Evolutionary conservation across 352 stramenopile species (phyloP), one percentile per base, ranked within the genome.

Genomic region (Pythium grandisporangium): DNA sequence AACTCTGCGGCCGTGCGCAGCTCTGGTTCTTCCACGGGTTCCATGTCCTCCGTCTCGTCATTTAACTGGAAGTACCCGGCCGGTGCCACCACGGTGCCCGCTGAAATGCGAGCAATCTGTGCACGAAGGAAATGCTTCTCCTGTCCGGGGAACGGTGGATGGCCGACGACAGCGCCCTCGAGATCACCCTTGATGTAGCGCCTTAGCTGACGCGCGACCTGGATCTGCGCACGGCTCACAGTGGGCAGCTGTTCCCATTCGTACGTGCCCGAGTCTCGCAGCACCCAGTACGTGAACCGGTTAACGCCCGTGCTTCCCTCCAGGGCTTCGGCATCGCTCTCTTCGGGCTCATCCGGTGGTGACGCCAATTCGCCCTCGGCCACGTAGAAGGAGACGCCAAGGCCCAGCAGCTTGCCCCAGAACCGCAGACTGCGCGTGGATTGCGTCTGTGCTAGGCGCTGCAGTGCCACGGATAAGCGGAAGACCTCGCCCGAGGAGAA

Each of bases 281-380:
- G 80, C 3, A 78, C 82, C 81, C 80, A 97, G 55, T 95, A 96
- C 11, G 82, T 95, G 48, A 83, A 85, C 45, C 90, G 91, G 61
- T 96, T 96, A 23, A 53, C 67, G 4, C 87, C 87, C 12, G 55
- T 50, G 10, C 49, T 52, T 2, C 76, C 78, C 60, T 91, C 70
- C 29, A 85, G 66, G 0, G 81, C 78, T 14, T 84, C 66, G 10
- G 48, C 45, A 30, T 94, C 84, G 24, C 93, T 79, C 0, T 69
- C 68, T 27, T 84, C 59, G 39, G 67, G 62, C 0, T 69, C 68
- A 26, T 84, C 59, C 38, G 67, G 62, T 7, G 53, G 41, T 4
- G 51, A 53, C 6, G 60, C 32, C 4, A 85, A 27, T 41, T 89
- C 70, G 3, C 84, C 83, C 49, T 96, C 84, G 0, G 82, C 76